Conservation (phyloP, 2,329 filamentous ascomycete genomes). For the Epichloe hybrida region DNA sequence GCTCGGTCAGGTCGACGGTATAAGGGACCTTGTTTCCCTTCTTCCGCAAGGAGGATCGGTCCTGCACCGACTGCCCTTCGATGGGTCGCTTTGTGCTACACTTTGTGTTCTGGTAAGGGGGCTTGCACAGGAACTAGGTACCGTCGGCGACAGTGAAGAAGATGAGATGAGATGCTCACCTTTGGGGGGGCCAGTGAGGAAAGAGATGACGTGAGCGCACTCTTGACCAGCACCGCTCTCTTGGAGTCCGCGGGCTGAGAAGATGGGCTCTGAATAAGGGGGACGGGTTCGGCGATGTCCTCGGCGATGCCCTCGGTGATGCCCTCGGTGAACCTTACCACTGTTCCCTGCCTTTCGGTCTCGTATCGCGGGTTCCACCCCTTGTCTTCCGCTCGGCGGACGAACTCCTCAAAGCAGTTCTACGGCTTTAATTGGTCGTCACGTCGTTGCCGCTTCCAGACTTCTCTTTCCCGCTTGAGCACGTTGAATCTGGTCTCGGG, state of each 20-base stretch:
- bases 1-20: background rate
- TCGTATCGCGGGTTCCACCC: background rate
- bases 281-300: background rate
- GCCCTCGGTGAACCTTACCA: background rate
- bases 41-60: background rate
- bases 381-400: background rate
- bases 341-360: background rate
- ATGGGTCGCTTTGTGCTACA: background rate
- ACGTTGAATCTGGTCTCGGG: background rate
- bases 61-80: background rate
- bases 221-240: background rate
- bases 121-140: background rate
- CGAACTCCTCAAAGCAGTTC: background rate
- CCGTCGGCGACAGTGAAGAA: background rate
- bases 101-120: background rate
- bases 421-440: background rate
- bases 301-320: background rate
- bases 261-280: background rate
- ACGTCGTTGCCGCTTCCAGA: background rate
- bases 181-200: background rate
- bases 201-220: background rate
- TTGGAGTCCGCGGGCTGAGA: background rate
- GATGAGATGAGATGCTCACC: background rate
- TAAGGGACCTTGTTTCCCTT: background rate
- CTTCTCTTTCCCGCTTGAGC: background rate